Base-by-base conservation (phyloP, 1,139 yeast genomes). In the Diutina rugosa region DNA sequence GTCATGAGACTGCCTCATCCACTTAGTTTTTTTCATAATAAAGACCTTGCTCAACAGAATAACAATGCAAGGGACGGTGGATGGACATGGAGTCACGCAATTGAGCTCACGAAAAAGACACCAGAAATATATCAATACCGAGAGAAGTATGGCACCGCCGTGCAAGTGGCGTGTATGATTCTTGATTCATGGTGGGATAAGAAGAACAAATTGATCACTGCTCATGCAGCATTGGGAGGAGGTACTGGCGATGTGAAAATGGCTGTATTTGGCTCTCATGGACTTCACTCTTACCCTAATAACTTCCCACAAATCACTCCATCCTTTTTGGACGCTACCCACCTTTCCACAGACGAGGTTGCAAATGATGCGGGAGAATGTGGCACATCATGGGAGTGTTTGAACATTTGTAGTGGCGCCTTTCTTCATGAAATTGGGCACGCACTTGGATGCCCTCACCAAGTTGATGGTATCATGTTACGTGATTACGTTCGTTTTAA, bases 351-450 rank as follows among this genome's bases (percentile, higher is more conserved):
- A 0, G 67, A 66, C 1, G 90, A 88, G 61, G 97, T 91, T 8
- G 97, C 96, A 8, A 90, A 93, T 66, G 99, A 93, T 67, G 77
- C 86, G 60, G 80, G 82, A 63, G 86, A 90, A 66, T 87, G 96
- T 67, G 89, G 95, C 1, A 81, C 96, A 1, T 79, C 86, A 57
- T 93, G 97, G 97, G 97, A 90, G 68, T 88, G 96, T 64, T 71
- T 87, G 51, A 86, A 87, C 59, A 79, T 93, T 51, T 90, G 97
- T 1, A 69, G 89, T 66, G 98, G 99, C 51, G 98, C 98, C 0
- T 90, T 90, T 63, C 78, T 91, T 87, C 99, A 93, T 67, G 98
- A 93, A 67, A 85, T 90, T 56, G 98, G 99, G 2, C 98, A 93
- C 67, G 72, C 81, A 35, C 73, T 91, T 49, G 97, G 97, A 0